Evolutionary conservation across 176 grass and related monocot genomes (phyloP).

Genomic region (Oryza glumipatula): DNA sequence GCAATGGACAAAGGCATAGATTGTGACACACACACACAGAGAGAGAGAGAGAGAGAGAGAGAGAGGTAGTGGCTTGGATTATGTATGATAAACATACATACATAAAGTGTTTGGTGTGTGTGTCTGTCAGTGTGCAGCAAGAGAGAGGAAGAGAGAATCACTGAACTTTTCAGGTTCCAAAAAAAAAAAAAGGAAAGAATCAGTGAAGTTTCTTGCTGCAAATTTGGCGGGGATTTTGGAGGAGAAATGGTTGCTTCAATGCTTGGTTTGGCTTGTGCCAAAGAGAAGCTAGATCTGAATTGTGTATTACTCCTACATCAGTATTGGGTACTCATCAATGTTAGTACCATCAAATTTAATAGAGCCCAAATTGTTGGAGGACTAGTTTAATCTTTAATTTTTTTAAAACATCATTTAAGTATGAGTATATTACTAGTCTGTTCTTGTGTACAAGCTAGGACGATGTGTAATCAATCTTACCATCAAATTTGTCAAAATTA

Average conservation of each 20-base stretch:
- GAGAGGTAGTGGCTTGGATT: not conserved
- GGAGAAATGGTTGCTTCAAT: conserved; percentile 16
- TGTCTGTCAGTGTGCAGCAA: not conserved
- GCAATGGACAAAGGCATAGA: conserved; percentile 24
- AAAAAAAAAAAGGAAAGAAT: not conserved
- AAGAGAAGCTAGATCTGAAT: not conserved
- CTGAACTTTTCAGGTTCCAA: not conserved
- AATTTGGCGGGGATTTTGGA: conserved; percentile 28
- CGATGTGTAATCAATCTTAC: not conserved
- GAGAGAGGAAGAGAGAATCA: not conserved
- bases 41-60: not conserved
- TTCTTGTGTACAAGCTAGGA: not conserved
- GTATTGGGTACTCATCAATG: not conserved
- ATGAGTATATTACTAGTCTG: no score
- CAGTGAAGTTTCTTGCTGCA: conserved; percentile 25
- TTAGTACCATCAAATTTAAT: not conserved
- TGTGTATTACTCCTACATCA: not conserved
- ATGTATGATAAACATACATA: not conserved
- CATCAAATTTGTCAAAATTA: not conserved
- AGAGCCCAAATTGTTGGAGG: not conserved
- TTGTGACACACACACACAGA: not conserved
- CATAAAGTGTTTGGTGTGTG: not conserved
- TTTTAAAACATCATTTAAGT: not conserved
- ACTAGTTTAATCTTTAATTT: not conserved
- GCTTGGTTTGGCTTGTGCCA: conserved; percentile 33